phyloP scores from a whole-genome alignment of 805 yeast genomes.

The Lipomyces yamanashiensis region DNA sequence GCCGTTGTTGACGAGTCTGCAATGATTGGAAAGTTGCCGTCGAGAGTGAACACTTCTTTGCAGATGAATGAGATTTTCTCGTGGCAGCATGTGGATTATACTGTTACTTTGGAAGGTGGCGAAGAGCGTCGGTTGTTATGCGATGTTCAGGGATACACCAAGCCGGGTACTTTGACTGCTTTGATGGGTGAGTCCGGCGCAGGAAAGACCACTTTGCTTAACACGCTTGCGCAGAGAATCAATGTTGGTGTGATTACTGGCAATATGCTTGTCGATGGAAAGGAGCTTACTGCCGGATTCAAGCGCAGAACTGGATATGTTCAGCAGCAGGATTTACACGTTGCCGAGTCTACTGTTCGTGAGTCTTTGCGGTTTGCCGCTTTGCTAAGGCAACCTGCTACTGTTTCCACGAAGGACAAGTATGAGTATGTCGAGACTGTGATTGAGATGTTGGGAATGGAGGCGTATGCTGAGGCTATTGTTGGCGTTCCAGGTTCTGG shows the following conservation, averaged over 20 bases:
- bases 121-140: conserved; percentile 49
- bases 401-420: conserved; percentile 62
- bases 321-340: conserved; percentile 80
- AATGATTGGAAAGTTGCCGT: conserved; percentile 26
- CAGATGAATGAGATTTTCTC: conserved; percentile 49
- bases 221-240: conserved; percentile 72
- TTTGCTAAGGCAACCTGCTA: conserved; percentile 67
- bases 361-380: conserved; percentile 78
- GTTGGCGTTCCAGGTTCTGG: conserved; percentile 80
- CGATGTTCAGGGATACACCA: conserved; percentile 70
- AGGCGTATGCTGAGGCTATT: conserved; percentile 72
- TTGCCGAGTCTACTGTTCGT: conserved; percentile 70
- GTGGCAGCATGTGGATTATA: conserved; percentile 67
- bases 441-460: conserved; percentile 70
- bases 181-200: conserved; percentile 89
- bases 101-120: conserved; percentile 52
- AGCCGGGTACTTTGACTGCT: conserved; percentile 81
- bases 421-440: conserved; percentile 70
- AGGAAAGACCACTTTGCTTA: conserved; percentile 78
- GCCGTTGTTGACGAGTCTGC: conserved; percentile 40
- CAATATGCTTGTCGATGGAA: conserved; percentile 73
- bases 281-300: conserved; percentile 65
- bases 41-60: conserved; percentile 19
- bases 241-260: conserved; percentile 73
- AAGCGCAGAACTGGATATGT: conserved; percentile 80